These are phyloP conservation scores for Leavenworthia alabamica DNA, from an alignment of 345 rosid genomes.

Conservation along the genomic window DNA sequence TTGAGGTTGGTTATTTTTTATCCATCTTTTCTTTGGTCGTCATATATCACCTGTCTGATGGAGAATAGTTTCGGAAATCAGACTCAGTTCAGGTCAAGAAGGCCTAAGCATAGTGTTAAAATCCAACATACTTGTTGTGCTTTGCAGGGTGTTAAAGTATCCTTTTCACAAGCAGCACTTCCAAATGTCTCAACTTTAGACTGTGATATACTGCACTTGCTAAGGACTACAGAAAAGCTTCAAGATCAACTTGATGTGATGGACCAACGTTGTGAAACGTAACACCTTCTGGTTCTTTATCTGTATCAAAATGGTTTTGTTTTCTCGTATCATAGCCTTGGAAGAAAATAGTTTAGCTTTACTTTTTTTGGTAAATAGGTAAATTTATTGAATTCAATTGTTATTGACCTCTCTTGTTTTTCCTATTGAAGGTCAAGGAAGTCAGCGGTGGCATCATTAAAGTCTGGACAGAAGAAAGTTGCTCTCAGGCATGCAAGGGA, in stretches of 20 bases:
- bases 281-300: slow-evolving; percentile 21
- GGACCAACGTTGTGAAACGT: slow-evolving; percentile 66
- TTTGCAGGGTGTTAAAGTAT: slow-evolving; percentile 75
- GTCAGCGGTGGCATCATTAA: slow-evolving; percentile 54
- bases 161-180: slow-evolving; percentile 48
- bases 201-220: slow-evolving; percentile 62
- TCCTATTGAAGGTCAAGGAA: slow-evolving; percentile 50
- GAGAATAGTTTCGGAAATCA: not conserved
- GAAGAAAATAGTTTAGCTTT: not conserved
- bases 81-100: not conserved
- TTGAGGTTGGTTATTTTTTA: slow-evolving; percentile 43
- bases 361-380: not conserved
- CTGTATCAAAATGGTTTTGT: not conserved
- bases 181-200: slow-evolving; percentile 56
- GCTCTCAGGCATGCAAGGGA: slow-evolving; percentile 73
- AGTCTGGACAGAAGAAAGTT: slow-evolving; percentile 65
- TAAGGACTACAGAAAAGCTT: slow-evolving; percentile 77
- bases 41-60: not conserved
- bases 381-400: not conserved
- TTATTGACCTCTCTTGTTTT: not conserved
- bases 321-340: not conserved
- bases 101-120: not conserved
- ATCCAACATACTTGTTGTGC: slow-evolving; percentile 2
- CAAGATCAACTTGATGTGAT: slow-evolving; percentile 64
- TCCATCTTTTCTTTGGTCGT: not conserved